Conservation (phyloP, 768 basidiomycete species). For the Psilocybe cubensis region DNA sequence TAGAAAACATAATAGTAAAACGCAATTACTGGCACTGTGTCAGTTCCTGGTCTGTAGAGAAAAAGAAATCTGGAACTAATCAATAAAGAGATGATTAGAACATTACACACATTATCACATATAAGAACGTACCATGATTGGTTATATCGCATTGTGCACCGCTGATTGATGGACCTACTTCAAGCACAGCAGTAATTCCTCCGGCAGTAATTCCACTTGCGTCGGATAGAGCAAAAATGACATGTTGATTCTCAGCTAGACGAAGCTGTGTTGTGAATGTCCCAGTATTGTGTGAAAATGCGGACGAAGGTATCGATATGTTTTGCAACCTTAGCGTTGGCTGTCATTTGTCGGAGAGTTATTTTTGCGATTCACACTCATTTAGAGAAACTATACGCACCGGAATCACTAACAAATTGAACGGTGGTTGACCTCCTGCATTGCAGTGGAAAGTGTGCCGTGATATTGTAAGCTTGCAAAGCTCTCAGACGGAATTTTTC, state of each 20-base stretch:
- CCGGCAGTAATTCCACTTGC: slow-evolving; percentile 29
- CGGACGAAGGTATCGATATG: slow-evolving; percentile 26
- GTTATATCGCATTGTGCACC: slow-evolving; percentile 24
- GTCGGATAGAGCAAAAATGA: slow-evolving; percentile 31
- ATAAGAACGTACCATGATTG: slow-evolving; percentile 20
- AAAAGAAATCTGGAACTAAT: slow-evolving; percentile 30
- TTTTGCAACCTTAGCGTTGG: slow-evolving; percentile 25
- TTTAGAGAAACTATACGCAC: too few species aligned
- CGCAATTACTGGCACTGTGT: slow-evolving; percentile 30
- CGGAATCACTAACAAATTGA: slow-evolving; percentile 26
- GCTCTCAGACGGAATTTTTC: neutral
- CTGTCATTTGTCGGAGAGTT: slow-evolving; percentile 18
- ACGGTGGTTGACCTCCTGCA: slow-evolving; percentile 31
- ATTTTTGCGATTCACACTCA: neutral
- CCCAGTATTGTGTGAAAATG: slow-evolving; percentile 20
- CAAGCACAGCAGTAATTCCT: slow-evolving; percentile 23
- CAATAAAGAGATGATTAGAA: too few species aligned
- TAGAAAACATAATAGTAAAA: neutral
- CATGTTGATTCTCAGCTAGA: slow-evolving; percentile 8
- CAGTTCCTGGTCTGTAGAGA: slow-evolving; percentile 24
- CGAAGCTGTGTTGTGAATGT: slow-evolving; percentile 19
- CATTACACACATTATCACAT: neutral
- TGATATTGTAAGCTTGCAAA: neutral
- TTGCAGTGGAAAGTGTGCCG: neutral
- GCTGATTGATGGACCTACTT: slow-evolving; percentile 21